These are phyloP conservation scores for Backusella parvicylindrica DNA, from an alignment of 192 early-diverging fungal genomes.

Conservation along the genomic window DNA sequence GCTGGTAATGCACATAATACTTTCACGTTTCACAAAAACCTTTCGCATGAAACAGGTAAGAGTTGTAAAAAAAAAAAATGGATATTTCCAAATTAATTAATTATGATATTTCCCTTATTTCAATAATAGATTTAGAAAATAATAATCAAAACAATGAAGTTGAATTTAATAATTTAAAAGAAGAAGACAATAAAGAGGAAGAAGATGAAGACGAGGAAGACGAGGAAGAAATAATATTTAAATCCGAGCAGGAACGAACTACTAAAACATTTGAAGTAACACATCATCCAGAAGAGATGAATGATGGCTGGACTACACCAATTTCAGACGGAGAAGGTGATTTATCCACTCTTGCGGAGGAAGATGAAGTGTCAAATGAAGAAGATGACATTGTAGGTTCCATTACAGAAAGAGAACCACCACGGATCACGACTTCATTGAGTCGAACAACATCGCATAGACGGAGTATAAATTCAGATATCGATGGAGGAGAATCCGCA, in stretches of 20 bases:
- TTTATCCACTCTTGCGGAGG: not conserved
- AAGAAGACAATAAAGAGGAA: not conserved
- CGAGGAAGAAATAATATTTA: constrained; percentile 22
- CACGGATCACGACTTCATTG: constrained; percentile 7
- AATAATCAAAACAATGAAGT: constrained; percentile 1
- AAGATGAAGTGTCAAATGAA: not conserved
- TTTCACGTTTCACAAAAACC: not conserved
- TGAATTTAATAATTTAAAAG: not conserved
- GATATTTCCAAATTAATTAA: too few relatives aligned
- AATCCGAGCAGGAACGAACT: not conserved
- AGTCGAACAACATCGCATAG: constrained; percentile 14
- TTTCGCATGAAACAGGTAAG: not conserved
- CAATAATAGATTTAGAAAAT: not conserved
- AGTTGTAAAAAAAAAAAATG: not conserved
- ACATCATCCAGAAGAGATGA: not conserved
- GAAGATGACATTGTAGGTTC: constrained; percentile 16
- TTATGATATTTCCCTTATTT: too few relatives aligned
- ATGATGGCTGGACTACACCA: not conserved
- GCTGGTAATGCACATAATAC: not conserved
- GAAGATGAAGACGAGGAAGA: constrained; percentile 10
- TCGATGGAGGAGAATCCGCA: not conserved
- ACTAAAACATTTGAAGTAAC: constrained; percentile 9
- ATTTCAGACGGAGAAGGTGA: not conserved
- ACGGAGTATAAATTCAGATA: not conserved
- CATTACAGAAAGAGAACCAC: constrained; percentile 13